These are phyloP conservation scores for Dothiorella sarmentorum DNA, from an alignment of 2,329 filamentous ascomycete species.

Conservation along the genomic window DNA sequence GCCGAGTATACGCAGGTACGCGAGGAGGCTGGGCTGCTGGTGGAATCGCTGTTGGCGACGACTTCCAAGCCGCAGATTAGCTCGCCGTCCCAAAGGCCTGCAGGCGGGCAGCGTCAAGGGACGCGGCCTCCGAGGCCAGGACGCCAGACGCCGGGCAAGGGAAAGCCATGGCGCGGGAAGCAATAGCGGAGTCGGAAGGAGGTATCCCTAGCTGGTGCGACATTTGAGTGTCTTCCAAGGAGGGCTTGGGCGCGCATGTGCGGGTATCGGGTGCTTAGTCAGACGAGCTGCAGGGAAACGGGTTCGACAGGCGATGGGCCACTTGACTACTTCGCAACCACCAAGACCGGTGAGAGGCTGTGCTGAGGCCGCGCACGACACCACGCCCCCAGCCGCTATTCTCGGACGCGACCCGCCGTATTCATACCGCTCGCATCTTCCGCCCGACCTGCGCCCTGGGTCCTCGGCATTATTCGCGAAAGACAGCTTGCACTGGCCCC, in stretches of 20 bases:
- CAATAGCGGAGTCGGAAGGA: neutral
- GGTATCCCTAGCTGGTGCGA: no score
- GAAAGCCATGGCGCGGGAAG: neutral
- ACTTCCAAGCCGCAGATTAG: neutral
- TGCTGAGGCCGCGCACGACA: constrained; percentile 11
- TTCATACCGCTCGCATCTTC: constrained; percentile 2
- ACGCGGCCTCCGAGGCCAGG: neutral
- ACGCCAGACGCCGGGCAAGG: neutral
- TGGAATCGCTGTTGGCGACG: constrained; percentile 23
- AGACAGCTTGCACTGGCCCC: constrained; percentile 2
- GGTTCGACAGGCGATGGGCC: neutral
- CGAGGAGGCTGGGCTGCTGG: constrained; percentile 23
- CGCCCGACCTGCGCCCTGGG: neutral
- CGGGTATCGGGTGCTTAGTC: constrained; percentile 1
- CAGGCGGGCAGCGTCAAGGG: neutral
- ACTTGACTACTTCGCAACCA: constrained; percentile 13
- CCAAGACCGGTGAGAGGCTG: constrained; percentile 8
- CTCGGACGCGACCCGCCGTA: neutral
- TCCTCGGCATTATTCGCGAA: constrained; percentile 4
- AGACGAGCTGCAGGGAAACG: constrained; percentile 9
- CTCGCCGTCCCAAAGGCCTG: neutral
- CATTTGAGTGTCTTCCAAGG: neutral
- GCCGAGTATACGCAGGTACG: constrained; percentile 30
- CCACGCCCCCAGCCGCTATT: neutral
- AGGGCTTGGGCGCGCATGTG: neutral